phyloP scores from a whole-genome alignment of 2,329 filamentous ascomycete genomes.

The Aspergillus awamori region DNA sequence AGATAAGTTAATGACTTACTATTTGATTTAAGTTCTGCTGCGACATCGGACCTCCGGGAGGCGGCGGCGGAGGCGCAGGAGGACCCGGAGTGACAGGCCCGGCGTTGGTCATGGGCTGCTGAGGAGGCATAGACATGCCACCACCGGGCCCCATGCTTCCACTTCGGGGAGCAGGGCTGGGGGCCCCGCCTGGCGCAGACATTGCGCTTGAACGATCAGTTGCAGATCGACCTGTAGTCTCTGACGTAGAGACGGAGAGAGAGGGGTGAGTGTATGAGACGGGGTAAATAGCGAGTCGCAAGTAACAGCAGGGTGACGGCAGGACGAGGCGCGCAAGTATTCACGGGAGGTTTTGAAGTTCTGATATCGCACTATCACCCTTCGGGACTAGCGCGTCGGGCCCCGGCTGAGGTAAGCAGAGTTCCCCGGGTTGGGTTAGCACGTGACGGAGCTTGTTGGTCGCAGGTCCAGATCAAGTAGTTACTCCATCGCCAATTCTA shows the following conservation, averaged over 20 bases:
- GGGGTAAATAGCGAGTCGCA: neutral
- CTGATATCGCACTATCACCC: conserved; percentile 10
- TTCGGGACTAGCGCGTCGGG: conserved; percentile 4
- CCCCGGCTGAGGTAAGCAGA: conserved; percentile 14
- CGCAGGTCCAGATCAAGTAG: neutral
- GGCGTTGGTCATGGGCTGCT: conserved; percentile 52
- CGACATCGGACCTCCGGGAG: conserved; percentile 58
- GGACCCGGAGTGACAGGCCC: conserved; percentile 49
- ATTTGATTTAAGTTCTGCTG: conserved; percentile 95
- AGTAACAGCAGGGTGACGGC: conserved; percentile 12
- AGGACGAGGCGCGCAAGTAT: conserved; percentile 10
- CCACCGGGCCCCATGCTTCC: conserved; percentile 52
- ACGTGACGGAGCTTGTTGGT: conserved; percentile 12
- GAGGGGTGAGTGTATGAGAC: neutral
- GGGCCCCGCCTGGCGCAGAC: conserved; percentile 51
- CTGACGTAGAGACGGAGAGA: neutral
- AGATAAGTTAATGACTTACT: conserved; percentile 59
- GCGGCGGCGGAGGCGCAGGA: conserved; percentile 35
- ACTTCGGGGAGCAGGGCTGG: conserved; percentile 53
- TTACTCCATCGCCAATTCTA: neutral
- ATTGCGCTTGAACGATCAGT: conserved; percentile 30
- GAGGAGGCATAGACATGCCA: conserved; percentile 51
- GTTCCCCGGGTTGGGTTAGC: neutral
- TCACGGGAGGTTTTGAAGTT: conserved; percentile 5
- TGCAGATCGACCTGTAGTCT: neutral